Conservation (phyloP, 208 protist species). For the Plasmodiophora brassicae region DNA sequence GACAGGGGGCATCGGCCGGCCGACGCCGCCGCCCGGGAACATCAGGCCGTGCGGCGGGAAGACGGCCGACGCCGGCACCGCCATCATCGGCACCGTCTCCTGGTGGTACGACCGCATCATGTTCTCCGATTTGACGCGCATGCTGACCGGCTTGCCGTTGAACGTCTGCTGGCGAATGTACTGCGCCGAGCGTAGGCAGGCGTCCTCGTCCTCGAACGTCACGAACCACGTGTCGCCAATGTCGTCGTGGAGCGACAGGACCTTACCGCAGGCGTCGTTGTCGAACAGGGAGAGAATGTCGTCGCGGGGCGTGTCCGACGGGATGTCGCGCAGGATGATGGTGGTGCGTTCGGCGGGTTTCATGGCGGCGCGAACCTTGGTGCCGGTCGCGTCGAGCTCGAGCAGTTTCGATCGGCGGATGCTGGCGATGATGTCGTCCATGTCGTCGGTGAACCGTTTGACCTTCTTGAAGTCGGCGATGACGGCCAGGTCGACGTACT, state of each 20-base stretch:
- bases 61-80: neutral
- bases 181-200: slow-evolving; percentile 46
- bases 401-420: slow-evolving; percentile 42
- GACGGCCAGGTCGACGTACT: slow-evolving; percentile 50
- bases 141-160: slow-evolving; percentile 50
- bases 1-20: neutral
- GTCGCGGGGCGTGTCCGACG: slow-evolving; percentile 44
- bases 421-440: slow-evolving; percentile 49
- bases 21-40: neutral
- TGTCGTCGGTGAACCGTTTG: slow-evolving; percentile 39
- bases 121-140: slow-evolving; percentile 57
- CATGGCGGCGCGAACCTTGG: slow-evolving; percentile 51
- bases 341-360: slow-evolving; percentile 50
- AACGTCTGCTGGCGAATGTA: slow-evolving; percentile 42
- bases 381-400: slow-evolving; percentile 48
- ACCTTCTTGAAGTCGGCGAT: slow-evolving; percentile 52
- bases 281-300: slow-evolving; percentile 52
- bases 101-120: slow-evolving; percentile 45
- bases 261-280: neutral
- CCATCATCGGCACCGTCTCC: neutral
- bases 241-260: slow-evolving; percentile 35
- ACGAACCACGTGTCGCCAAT: slow-evolving; percentile 60
- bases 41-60: neutral
- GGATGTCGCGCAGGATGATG: slow-evolving; percentile 57
- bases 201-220: slow-evolving; percentile 53